These are phyloP conservation scores for Bimuria novae-zelandiae DNA, from an alignment of 2,329 filamentous ascomycete species.

Conservation along the genomic window DNA sequence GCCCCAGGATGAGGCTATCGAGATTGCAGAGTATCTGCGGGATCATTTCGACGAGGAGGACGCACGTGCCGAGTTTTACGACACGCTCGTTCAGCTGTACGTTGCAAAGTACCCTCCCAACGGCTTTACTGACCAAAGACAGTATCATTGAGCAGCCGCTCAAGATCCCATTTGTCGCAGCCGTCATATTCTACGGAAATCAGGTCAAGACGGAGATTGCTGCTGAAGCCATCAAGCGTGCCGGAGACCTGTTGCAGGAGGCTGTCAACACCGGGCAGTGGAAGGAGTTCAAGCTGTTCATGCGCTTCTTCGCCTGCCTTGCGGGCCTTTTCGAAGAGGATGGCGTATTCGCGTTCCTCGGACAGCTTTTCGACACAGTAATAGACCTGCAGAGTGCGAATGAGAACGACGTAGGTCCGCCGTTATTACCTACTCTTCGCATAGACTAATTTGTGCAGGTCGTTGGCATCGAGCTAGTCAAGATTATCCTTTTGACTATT, in stretches of 20 bases:
- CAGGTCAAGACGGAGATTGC: conserved; percentile 75
- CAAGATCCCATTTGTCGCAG: conserved; percentile 94
- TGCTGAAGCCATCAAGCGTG: conserved; percentile 68
- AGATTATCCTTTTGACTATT: conserved; percentile 92
- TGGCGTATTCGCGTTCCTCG: conserved; percentile 81
- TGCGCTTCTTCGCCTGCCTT: conserved; percentile 87
- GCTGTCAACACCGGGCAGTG: conserved; percentile 76
- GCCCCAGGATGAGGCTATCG: conserved; percentile 43
- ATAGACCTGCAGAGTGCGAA: conserved; percentile 91
- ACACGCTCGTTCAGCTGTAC: conserved; percentile 74
- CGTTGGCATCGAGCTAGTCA: conserved; percentile 82
- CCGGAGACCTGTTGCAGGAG: conserved; percentile 66
- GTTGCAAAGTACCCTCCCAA: conserved; percentile 23
- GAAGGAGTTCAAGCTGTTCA: conserved; percentile 86
- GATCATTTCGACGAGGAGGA: conserved; percentile 81
- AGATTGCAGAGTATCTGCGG: conserved; percentile 65
- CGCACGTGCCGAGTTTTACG: conserved; percentile 72
- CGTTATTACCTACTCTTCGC: not conserved
- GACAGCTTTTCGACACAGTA: conserved; percentile 90
- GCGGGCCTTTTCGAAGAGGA: conserved; percentile 81
- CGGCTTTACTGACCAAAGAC: conserved; percentile 19
- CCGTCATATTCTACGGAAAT: conserved; percentile 80
- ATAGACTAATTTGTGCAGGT: conserved; percentile 48
- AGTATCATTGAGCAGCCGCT: conserved; percentile 86
- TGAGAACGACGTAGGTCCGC: conserved; percentile 78